These are phyloP conservation scores for Aspergillus sp. DNA, from an alignment of 2,329 filamentous ascomycete genomes.

Conservation along the genomic window DNA sequence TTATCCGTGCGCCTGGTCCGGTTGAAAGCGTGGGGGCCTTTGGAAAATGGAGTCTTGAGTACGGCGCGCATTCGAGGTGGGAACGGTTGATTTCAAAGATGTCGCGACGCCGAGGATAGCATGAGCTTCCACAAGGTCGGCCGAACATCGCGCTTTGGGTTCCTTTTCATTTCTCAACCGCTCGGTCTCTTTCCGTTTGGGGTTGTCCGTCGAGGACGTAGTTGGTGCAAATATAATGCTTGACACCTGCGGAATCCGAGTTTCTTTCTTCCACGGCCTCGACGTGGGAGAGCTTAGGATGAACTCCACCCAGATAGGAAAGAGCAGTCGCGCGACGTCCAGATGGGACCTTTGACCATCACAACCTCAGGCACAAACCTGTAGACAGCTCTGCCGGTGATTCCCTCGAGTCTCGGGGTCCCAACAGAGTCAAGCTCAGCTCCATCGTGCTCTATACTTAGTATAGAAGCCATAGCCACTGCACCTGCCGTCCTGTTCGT, in stretches of 20 bases:
- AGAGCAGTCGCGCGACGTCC: not conserved
- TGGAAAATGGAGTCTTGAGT: not conserved
- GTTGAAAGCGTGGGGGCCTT: not conserved
- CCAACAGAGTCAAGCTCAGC: not conserved
- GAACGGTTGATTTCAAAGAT: not conserved
- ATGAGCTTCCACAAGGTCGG: not conserved
- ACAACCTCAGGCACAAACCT: not conserved
- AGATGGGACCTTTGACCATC: too few species aligned
- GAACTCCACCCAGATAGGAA: not conserved
- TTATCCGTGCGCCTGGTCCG: not conserved
- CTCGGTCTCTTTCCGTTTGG: not conserved
- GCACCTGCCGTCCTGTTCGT: not conserved
- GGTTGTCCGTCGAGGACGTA: not conserved
- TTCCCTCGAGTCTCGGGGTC: not conserved
- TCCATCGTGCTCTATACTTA: slow-evolving; percentile 1
- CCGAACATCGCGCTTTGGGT: too few species aligned
- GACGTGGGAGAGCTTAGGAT: not conserved
- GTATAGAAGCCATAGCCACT: slow-evolving; percentile 1
- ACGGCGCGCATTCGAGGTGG: not conserved
- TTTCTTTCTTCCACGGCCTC: not conserved
- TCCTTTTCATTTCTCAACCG: too few species aligned
- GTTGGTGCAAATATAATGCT: too few species aligned
- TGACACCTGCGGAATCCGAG: not conserved
- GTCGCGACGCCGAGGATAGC: not conserved
- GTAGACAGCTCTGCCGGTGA: not conserved